Percentiles rank a stretch among this genome's conserved stretches.
phyloP scores from a whole-genome alignment of 1,284 basidiomycete genomes.

The Cystobasidium sp. region DNA sequence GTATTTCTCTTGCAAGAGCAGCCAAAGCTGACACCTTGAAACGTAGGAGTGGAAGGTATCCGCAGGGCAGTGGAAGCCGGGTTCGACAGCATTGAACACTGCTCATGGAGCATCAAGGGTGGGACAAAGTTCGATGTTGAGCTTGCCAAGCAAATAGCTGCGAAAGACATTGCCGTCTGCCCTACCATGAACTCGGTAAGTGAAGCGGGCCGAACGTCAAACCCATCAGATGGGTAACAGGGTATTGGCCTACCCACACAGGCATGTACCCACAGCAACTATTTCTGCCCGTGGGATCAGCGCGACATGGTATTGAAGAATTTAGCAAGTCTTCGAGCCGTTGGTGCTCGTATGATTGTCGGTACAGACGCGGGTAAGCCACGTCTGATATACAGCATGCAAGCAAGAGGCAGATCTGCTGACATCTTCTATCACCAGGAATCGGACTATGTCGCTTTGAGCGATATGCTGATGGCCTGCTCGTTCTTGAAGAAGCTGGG shows the following conservation, averaged over 20 bases:
- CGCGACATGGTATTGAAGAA: conserved; percentile 21
- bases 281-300: conserved; percentile 33
- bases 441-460: conserved; percentile 38
- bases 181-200: conserved; percentile 36
- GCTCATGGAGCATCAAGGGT: conserved; percentile 25
- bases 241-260: background rate
- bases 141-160: conserved; percentile 18
- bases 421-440: background rate
- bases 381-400: background rate
- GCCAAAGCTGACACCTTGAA: background rate
- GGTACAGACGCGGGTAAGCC: conserved; percentile 26
- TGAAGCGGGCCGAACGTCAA: background rate
- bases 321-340: conserved; percentile 6
- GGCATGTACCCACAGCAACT: conserved; percentile 28
- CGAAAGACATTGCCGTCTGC: conserved; percentile 25
- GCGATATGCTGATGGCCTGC: conserved; percentile 20
- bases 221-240: background rate
- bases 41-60: conserved; percentile 21
- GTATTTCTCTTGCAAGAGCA: background rate
- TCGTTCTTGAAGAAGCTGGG: conserved; percentile 26
- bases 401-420: too few species aligned
- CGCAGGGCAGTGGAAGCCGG: conserved; percentile 32
- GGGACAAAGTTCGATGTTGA: conserved; percentile 23
- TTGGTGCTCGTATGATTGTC: conserved; percentile 14
- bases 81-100: conserved; percentile 31